Base-by-base conservation (phyloP, 441 rosid genomes). In the Eruca vesicaria region DNA sequence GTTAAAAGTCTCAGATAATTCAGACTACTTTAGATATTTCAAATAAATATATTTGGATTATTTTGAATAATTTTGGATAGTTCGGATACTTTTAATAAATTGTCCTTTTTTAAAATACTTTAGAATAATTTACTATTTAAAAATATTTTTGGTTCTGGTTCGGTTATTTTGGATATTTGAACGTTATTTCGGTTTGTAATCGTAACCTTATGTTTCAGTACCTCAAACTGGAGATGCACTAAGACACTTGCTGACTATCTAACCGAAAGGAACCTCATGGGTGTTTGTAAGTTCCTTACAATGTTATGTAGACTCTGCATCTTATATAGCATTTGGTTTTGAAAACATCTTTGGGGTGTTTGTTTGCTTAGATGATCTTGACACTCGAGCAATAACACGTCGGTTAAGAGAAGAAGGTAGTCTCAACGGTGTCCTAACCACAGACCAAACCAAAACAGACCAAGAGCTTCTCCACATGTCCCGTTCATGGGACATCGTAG, bases 341-440 rank as follows among this genome's bases (percentile, higher is more conserved):
- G 21, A 41, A 26, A 55, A 20, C 50, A 48, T 66, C 0, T 14
- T 61, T 43, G 74, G 3, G n/a, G n/a, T n/a, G n/a, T n/a, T n/a
- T 33, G 14, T 19, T 57, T 43, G 12, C 63, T 73, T 38, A 95
- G 98, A 85, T 86, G 98, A 95, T 83, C 92, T 91, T 67, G 98
- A 95, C 78, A 95, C 98, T 3, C 89, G 97, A 67, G 97, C 99
- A 61, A 95, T 95, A 73, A 95, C 98, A 53, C 87, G 93, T 33
- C 86, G 98, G 67, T 84, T 92, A 78, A 88, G 98, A 84, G 88
- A 95, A 85, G 95, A 92, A 69, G 99, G 98, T 77, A 95, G 97
- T 79, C 96, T 95, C 75, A 86, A 87, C 21, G 97, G 97, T 66
- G 93, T 92, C 16, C 77, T 95, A 77, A 92, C 93, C 86, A 91